Evolutionary conservation across 305 asterid genomes (phyloP).

Genomic region (Solanum hybrid): DNA sequence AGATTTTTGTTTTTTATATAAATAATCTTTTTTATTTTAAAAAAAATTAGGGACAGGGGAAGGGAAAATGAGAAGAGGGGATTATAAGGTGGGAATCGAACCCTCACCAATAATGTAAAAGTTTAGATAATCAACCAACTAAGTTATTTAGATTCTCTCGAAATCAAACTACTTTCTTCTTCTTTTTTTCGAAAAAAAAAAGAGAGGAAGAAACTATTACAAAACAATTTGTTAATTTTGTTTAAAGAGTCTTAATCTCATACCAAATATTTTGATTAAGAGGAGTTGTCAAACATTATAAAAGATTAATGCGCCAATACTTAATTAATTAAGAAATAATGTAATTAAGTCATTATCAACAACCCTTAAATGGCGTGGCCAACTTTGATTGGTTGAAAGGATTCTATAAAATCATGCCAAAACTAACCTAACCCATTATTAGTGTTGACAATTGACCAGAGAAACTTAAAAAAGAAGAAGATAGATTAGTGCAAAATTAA

Average conservation of each 20-base stretch:
- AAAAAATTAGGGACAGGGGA: not conserved
- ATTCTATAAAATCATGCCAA: conserved; percentile 26
- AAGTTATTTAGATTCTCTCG: too few relatives aligned
- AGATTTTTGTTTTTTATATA: too few relatives aligned
- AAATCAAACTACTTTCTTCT: not conserved
- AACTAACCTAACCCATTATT: conserved; percentile 31
- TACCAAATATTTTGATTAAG: not conserved
- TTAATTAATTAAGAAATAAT: not conserved
- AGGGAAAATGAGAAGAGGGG: not conserved
- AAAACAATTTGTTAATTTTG: not conserved
- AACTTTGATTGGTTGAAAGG: conserved; percentile 9
- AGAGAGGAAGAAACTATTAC: not conserved
- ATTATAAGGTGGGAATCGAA: not conserved
- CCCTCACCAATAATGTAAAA: not conserved
- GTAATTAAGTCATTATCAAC: not conserved
- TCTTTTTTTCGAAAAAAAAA: too few relatives aligned
- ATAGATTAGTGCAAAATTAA: not conserved
- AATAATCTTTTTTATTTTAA: too few relatives aligned
- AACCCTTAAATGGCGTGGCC: conserved; percentile 3
- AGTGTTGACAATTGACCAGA: not conserved
- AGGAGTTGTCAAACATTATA: not conserved
- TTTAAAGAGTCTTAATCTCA: not conserved
- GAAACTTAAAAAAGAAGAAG: not conserved
- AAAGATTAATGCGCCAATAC: not conserved
- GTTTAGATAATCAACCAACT: not conserved